Conservation (phyloP, 2,329 filamentous ascomycete species). For the Lecanicillium sp. region DNA sequence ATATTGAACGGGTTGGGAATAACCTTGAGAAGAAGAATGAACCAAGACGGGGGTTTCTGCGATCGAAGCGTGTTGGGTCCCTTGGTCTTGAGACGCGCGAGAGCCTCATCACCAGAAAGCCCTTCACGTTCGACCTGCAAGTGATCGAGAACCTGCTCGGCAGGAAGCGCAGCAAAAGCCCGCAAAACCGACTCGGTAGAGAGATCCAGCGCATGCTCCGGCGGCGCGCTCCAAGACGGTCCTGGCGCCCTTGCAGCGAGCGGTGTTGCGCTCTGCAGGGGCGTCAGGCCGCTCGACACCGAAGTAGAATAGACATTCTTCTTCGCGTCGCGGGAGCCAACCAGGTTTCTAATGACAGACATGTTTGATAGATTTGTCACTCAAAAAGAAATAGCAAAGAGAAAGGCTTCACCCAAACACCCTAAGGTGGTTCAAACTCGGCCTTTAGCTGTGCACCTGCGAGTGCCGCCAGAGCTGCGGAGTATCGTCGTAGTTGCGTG, state of each 20-base stretch:
- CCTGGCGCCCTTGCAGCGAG: not conserved
- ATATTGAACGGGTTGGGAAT: constrained; percentile 24
- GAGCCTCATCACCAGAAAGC: constrained; percentile 19
- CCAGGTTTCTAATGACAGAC: not conserved
- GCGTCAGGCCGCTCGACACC: not conserved
- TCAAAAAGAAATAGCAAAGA: no score
- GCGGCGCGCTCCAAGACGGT: not conserved
- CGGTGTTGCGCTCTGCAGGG: not conserved
- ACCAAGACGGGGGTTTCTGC: constrained; percentile 22
- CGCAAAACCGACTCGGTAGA: constrained; percentile 18
- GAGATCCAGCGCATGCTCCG: constrained; percentile 8
- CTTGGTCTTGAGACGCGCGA: constrained; percentile 18
- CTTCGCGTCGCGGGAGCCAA: not conserved
- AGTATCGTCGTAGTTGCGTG: constrained; percentile 9
- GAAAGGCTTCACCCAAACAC: not conserved
- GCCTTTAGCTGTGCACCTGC: constrained; percentile 11
- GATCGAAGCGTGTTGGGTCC: constrained; percentile 22
- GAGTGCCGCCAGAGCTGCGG: constrained; percentile 13
- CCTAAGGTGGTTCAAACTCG: constrained; percentile 13
- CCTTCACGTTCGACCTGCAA: constrained; percentile 19
- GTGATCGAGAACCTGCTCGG: constrained; percentile 17
- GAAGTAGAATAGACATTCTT: constrained; percentile 3
- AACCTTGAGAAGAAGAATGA: constrained; percentile 21
- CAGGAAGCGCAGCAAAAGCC: constrained; percentile 18
- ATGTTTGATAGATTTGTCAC: not conserved